Base-by-base conservation (phyloP, 2,329 filamentous ascomycete species). In the Colletotrichum sp. region DNA sequence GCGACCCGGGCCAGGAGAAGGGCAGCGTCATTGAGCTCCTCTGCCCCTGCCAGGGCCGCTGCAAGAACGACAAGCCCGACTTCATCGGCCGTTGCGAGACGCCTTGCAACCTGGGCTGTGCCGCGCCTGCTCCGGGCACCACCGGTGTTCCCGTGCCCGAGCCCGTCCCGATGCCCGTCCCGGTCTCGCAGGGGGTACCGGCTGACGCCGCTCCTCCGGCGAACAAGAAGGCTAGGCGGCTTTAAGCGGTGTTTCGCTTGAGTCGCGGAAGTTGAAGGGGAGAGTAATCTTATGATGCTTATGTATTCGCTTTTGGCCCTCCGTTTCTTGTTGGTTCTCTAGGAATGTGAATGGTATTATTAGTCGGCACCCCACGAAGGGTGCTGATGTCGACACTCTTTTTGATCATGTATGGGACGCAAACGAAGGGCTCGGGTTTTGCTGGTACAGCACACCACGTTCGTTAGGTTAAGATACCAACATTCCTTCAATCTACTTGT, bases 31-130 rank as follows among this genome's bases (percentile, higher is more conserved):
- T 86, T 52, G 82, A 86, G 34, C 80, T 86, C n/a, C 69, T 86
- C 12, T 85, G 84, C 72, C 83, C 84, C 3, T 86, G 85, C 71
- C 64, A 68, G 39, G 84, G 86, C 68, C 82, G 80, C 70, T 86
- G 85, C 73, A 80, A 86, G 48, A 84, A 85, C 48, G 80, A 85
- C 67, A 82, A 81, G 13, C 85, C 85, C 0, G 85, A 86, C 68
- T 86, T 81, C 62, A 81, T 85, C 75, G 85, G 84, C 59, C 82
- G 85, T 22, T 86, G 85, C 75, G 82, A 84, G 76, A 82, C 80
- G 64, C 85, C 85, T 2, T 86, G 85, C 63, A 52, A 81, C 69
- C 76, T 86, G 82, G 71, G 86, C 80, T 30, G 85, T 81, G 36
- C 67, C 7, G 32, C 68, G 24, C 39, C 65, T 8, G 64, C 71